These are phyloP conservation scores for Talaromyces amestolkiae DNA, from an alignment of 2,329 filamentous ascomycete genomes.

Conservation along the genomic window DNA sequence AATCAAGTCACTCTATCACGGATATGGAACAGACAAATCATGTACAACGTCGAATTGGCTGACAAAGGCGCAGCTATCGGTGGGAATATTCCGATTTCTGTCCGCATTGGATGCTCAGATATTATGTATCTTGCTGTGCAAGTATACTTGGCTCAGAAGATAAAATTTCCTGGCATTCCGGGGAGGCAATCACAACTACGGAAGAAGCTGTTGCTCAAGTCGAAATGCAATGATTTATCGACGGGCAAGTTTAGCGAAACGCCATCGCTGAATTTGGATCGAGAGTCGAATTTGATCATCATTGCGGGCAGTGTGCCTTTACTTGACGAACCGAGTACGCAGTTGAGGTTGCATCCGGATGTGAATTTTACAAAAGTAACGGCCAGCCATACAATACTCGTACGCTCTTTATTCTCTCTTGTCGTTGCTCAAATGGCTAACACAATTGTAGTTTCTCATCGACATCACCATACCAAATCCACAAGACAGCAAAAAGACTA, in stretches of 20 bases:
- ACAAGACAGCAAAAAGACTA: background rate
- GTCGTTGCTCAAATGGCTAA: background rate
- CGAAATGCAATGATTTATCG: conserved; percentile 13
- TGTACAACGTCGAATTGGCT: conserved; percentile 11
- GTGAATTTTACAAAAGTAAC: conserved; percentile 14
- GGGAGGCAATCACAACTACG: conserved; percentile 11
- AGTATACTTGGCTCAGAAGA: conserved; percentile 14
- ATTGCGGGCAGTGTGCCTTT: conserved; percentile 12
- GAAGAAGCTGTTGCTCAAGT: conserved; percentile 15
- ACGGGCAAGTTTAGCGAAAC: conserved; percentile 10
- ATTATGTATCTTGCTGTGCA: conserved; percentile 13
- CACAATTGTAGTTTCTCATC: conserved; percentile 9
- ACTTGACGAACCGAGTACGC: background rate
- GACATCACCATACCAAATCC: conserved; percentile 13
- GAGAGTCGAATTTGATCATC: background rate
- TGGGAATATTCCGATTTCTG: conserved; percentile 11
- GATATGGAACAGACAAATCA: conserved; percentile 16
- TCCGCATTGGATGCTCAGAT: conserved; percentile 2
- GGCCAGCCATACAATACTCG: conserved; percentile 12
- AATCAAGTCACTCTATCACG: conserved; percentile 15
- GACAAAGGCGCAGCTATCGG: conserved; percentile 16
- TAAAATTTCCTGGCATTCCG: conserved; percentile 4
- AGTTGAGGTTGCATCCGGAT: conserved; percentile 15
- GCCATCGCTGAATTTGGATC: conserved; percentile 3
- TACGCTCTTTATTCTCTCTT: background rate